phyloP scores from a whole-genome alignment of 2,329 filamentous ascomycete species.

The Fusarium sp. region DNA sequence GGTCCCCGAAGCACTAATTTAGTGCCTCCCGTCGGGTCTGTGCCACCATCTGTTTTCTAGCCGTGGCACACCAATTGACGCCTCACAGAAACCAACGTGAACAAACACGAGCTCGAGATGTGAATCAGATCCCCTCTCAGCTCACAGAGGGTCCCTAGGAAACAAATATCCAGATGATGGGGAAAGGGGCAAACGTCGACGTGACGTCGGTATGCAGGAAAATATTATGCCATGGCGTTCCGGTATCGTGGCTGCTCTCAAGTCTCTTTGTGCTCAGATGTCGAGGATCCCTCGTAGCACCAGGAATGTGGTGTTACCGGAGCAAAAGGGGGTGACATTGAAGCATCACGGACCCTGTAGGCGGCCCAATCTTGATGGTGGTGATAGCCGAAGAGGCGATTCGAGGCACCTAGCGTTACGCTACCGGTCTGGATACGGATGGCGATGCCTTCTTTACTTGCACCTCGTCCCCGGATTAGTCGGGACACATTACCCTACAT shows the following conservation, averaged over 20 bases:
- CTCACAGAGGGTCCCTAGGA: neutral
- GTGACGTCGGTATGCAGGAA: conserved; percentile 33
- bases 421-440: neutral
- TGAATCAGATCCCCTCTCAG: conserved; percentile 1
- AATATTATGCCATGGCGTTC: conserved; percentile 19
- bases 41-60: neutral
- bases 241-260: conserved; percentile 42
- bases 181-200: conserved; percentile 8
- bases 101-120: neutral
- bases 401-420: neutral
- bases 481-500: conserved; percentile 34
- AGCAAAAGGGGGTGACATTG: conserved; percentile 27
- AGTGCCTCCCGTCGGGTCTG: neutral
- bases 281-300: conserved; percentile 22
- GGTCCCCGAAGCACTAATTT: conserved; percentile 19
- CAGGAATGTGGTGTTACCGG: conserved; percentile 38
- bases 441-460: neutral
- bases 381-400: neutral
- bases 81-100: conserved; percentile 33
- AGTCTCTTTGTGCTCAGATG: conserved; percentile 25
- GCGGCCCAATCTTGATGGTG: neutral
- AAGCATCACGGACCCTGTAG: conserved; percentile 6
- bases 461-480: neutral
- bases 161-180: neutral
- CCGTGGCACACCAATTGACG: conserved; percentile 32